Evolutionary conservation across 1,284 basidiomycete species (phyloP).

Genomic region (Rhodotorula sp.): DNA sequence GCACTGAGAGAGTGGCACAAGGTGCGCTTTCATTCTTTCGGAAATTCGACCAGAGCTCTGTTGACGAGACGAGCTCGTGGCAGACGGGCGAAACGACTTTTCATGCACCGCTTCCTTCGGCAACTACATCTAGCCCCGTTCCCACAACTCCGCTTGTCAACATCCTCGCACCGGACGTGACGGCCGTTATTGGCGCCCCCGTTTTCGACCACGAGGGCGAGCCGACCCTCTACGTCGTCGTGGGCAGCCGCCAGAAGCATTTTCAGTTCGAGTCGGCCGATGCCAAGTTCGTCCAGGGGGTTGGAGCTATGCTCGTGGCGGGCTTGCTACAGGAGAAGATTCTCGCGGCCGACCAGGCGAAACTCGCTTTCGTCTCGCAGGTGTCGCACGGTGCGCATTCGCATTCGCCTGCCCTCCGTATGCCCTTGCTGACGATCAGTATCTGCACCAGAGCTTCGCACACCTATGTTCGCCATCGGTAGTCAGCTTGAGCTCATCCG

Average conservation of each 20-base stretch:
- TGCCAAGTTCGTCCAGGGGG: slow-evolving; percentile 8
- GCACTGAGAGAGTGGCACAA: slow-evolving; percentile 1
- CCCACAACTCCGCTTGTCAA: not conserved
- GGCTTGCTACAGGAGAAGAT: slow-evolving; percentile 34
- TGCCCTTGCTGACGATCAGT: slow-evolving; percentile 34
- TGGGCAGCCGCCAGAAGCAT: slow-evolving; percentile 4
- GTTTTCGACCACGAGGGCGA: slow-evolving; percentile 31
- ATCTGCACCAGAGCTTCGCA: slow-evolving; percentile 38
- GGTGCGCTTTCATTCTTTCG: not conserved
- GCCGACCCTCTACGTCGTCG: slow-evolving; percentile 23
- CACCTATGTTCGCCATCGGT: slow-evolving; percentile 46
- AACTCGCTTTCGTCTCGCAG: slow-evolving; percentile 41
- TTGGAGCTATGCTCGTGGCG: slow-evolving; percentile 10
- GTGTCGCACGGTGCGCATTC: slow-evolving; percentile 41
- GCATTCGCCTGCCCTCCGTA: slow-evolving; percentile 32
- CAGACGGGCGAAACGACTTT: not conserved
- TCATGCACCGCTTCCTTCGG: not conserved
- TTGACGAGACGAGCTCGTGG: too few relatives aligned
- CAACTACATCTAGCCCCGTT: not conserved
- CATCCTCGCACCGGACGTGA: not conserved
- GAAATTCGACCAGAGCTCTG: not conserved
- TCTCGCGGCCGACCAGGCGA: slow-evolving; percentile 43
- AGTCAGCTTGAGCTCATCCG: slow-evolving; percentile 44
- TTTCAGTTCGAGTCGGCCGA: slow-evolving; percentile 16
- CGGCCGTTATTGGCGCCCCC: slow-evolving; percentile 10